phyloP scores from a whole-genome alignment of 805 yeast species.

The Sungouiella thailandica region DNA sequence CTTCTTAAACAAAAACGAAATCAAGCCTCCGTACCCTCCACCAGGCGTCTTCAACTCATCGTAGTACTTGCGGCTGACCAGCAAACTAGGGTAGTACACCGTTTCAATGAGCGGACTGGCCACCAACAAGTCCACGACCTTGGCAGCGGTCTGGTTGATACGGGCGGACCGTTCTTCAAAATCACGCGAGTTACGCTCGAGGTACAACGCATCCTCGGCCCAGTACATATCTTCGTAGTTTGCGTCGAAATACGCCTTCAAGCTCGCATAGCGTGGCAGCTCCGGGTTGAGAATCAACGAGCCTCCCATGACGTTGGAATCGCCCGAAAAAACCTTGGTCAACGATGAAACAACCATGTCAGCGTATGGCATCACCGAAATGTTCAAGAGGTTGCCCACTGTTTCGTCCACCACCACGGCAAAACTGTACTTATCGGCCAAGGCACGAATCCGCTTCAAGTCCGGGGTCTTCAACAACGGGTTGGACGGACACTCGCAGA shows the following conservation, averaged over 20 bases:
- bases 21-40: conserved; percentile 88
- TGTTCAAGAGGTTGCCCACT: conserved; percentile 83
- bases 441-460: conserved; percentile 53
- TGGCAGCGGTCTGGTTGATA: conserved; percentile 53
- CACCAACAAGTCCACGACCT: conserved; percentile 49
- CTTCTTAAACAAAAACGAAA: conserved; percentile 66
- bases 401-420: conserved; percentile 90
- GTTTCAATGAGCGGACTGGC: conserved; percentile 50
- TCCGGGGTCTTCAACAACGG: conserved; percentile 89
- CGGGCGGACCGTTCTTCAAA: conserved; percentile 57
- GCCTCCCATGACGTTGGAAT: conserved; percentile 94
- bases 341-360: conserved; percentile 84
- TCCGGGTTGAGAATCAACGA: conserved; percentile 72
- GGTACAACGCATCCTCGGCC: conserved; percentile 89
- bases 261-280: conserved; percentile 43
- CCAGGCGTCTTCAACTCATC: conserved; percentile 60
- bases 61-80: conserved; percentile 55
- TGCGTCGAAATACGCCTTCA: conserved; percentile 47
- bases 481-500: conserved; percentile 93
- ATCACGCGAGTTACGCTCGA: conserved; percentile 92
- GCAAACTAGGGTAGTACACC: conserved; percentile 67
- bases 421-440: conserved; percentile 69
- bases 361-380: conserved; percentile 74
- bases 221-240: conserved; percentile 72
- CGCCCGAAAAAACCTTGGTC: conserved; percentile 91